Conservation (phyloP, 495 filamentous ascomycete genomes). For the Aspergillus baeticus region DNA sequence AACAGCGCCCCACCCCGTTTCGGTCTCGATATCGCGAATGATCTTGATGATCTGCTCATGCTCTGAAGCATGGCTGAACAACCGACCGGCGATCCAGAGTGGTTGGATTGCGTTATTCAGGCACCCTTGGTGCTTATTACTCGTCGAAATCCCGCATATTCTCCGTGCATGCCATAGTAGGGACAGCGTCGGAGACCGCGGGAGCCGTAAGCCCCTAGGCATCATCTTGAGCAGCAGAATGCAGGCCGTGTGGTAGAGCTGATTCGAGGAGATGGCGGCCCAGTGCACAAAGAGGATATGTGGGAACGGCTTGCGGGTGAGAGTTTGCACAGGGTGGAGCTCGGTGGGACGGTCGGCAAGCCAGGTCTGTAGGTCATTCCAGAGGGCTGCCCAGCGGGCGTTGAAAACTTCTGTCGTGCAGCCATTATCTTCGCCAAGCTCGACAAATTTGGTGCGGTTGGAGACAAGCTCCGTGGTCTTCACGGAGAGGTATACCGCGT, state of each 20-base stretch:
- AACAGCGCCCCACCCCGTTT: conserved; percentile 46
- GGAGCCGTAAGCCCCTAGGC: conserved; percentile 33
- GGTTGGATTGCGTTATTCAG: conserved; percentile 51
- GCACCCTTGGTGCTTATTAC: conserved; percentile 47
- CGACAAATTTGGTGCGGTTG: conserved; percentile 36
- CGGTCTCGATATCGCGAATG: conserved; percentile 39
- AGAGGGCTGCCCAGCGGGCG: conserved; percentile 36
- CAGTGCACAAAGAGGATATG: conserved; percentile 44
- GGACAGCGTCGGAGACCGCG: conserved; percentile 22
- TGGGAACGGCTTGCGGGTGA: conserved; percentile 37
- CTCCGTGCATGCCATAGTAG: conserved; percentile 48
- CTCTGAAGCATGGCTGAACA: conserved; percentile 45
- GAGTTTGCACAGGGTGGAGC: conserved; percentile 35
- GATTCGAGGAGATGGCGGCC: conserved; percentile 50
- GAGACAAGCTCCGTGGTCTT: conserved; percentile 42
- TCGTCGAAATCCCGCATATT: conserved; percentile 47
- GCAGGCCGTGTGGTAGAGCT: conserved; percentile 48
- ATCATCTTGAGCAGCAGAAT: conserved; percentile 42
- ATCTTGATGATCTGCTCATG: conserved; percentile 42
- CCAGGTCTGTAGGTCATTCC: conserved; percentile 46
- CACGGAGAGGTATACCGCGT: conserved; percentile 46
- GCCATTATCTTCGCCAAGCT: conserved; percentile 32
- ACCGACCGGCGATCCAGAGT: conserved; percentile 46
- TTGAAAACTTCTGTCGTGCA: conserved; percentile 26
- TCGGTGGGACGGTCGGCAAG: conserved; percentile 36